Base-by-base conservation (phyloP, 345 rosid species). In the Schrenkiella parvula region DNA sequence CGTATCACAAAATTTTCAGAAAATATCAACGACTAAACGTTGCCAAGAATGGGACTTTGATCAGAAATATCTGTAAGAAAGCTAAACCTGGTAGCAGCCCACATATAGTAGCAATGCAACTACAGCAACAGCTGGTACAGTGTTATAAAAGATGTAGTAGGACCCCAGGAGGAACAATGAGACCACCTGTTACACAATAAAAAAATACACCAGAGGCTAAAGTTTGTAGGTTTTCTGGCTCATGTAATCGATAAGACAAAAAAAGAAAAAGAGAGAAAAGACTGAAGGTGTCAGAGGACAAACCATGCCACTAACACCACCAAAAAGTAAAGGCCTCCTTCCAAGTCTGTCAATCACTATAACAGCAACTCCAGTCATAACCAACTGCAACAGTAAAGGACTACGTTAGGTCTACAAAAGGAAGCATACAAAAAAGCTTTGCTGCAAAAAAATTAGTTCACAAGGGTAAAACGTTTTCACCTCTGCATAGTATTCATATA, bases 221-320 rank as follows among this genome's bases (percentile, higher is more conserved):
- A 62, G 62, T 14, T 42, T 12, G 22, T 12, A 56, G 9, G 17
- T 26, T 12, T 28, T 54, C 29, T 7, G 21, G 18, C 44, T 53
- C 68, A 15, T 52, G 39, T 18, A 15, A 68, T 42, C 4, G 32
- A 61, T 34, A 21, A 52, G 14, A 32, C 47, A 17, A 18, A 53
- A 39, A 25, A 15, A 17, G 32, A 3, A 11, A 29, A 4, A 25
- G 13, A 61, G 19, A 21, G 17, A 50, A 41, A 19, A 67, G 73
- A 64, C 31, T 57, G 47, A 25, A 23, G 31, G 47, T 0, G 39
- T 11, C 29, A 58, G 63, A 72, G 74, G 51, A 74, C 80, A 75
- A 67, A 91, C 99, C 67, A 95, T 95, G 72, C 96, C 99, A 64
- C 96, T 85, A 83, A 89, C 97, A 67, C 97, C 99, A 63, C 90